Base-by-base conservation (phyloP, 2,329 filamentous ascomycete genomes). In the Colletotrichum shisoi region DNA sequence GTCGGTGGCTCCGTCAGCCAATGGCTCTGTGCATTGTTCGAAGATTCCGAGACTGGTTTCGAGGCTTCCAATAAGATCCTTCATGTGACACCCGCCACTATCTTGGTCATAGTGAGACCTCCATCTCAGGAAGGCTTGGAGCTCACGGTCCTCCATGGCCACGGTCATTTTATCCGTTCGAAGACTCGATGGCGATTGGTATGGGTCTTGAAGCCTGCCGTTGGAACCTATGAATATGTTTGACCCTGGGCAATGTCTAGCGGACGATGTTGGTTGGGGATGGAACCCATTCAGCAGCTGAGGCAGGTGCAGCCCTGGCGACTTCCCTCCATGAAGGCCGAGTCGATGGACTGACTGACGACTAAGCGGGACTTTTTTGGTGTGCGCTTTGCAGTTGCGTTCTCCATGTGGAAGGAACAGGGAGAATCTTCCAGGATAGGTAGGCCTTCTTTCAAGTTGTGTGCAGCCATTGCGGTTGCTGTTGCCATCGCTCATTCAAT, bases 21-120 rank as follows among this genome's bases (percentile, higher is more conserved):
- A 13, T 6, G 39, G 44, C 17, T 63, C 48, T 56, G 53, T 59
- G 34, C 57, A 49, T 34, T 67, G 60, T 24, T 67, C 60, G n/a
- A 45, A 40, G 2, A 67, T 46, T n/a, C 64, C 64, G 15, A 58
- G 39, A 17, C 24, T 48, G 40, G 53, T 64, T 39, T 48, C 19
- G 24, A 67, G 48, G 17, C 46, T 46, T 19, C 64, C 48, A 40
- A 64, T 42, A 19, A 67, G 64, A 19, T 63, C 40, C 7, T 24
- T 46, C 24, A 53, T 27, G 34, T 4, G 40, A 34, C 40, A 51
- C 3, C 40, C 48, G 8, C 27, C 39, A 17, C 37, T n/a, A 27
- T 40, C 40, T 37, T 54, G 60, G 34, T 64, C 61, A n/a, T 53
- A 44, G 42, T 51, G 64, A 48, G 37, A 31, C 9, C 45, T 31